Conservation (phyloP, 2,329 filamentous ascomycete species). For the Fonsecaea multimorphosa region DNA sequence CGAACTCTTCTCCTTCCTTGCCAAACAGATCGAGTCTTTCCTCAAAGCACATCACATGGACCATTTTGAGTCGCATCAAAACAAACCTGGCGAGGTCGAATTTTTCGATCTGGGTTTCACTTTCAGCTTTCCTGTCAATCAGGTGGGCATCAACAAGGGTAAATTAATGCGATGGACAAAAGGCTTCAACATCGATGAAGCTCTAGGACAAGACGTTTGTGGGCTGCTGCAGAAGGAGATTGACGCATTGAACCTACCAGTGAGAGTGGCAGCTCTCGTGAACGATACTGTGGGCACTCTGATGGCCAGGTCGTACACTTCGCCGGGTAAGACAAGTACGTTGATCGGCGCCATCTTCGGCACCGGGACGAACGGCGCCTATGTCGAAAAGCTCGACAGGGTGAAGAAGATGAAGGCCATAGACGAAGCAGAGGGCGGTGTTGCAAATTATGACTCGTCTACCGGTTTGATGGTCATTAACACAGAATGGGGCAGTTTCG, state of each 20-base stretch:
- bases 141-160: slow-evolving; percentile 93
- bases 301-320: slow-evolving; percentile 96
- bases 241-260: slow-evolving; percentile 81
- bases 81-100: slow-evolving; percentile 72
- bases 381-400: slow-evolving; percentile 87
- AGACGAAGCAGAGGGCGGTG: slow-evolving; percentile 55
- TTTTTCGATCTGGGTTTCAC: slow-evolving; percentile 97
- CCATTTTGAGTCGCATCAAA: slow-evolving; percentile 75
- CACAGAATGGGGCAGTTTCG: slow-evolving; percentile 97
- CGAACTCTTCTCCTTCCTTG: slow-evolving; percentile 90
- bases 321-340: slow-evolving; percentile 82
- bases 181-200: slow-evolving; percentile 95
- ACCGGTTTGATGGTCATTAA: slow-evolving; percentile 98
- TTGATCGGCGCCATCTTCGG: slow-evolving; percentile 96
- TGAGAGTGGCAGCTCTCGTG: slow-evolving; percentile 92
- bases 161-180: slow-evolving; percentile 97
- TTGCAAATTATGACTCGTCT: slow-evolving; percentile 73
- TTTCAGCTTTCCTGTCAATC: slow-evolving; percentile 95
- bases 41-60: slow-evolving; percentile 85
- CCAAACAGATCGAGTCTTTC: slow-evolving; percentile 89
- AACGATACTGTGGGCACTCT: slow-evolving; percentile 98
- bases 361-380: slow-evolving; percentile 96
- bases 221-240: slow-evolving; percentile 87
- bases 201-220: slow-evolving; percentile 93
- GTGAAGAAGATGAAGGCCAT: slow-evolving; percentile 74